A percentile compares a stretch with the other conserved stretches of the same genome.
Evolutionary conservation across 1,284 basidiomycete species (phyloP).

Genomic region (Pascua sp.): DNA sequence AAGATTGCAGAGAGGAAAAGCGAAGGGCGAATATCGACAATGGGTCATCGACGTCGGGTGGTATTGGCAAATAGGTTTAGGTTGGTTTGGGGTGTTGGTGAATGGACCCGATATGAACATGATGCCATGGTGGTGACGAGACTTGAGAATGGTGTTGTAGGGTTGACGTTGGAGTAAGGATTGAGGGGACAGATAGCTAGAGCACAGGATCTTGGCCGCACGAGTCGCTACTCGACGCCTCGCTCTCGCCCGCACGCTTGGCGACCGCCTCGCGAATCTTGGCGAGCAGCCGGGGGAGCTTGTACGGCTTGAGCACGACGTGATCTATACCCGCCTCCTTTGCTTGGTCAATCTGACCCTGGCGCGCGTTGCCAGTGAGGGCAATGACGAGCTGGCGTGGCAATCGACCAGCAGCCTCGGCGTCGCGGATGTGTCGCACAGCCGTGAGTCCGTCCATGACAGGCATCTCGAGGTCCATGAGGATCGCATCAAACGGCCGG

Average conservation of each 20-base stretch:
- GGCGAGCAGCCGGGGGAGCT: constrained; percentile 32
- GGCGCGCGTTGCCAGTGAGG: constrained; percentile 42
- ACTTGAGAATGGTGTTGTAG: too few species aligned
- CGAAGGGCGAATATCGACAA: too few species aligned
- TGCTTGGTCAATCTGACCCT: constrained; percentile 39
- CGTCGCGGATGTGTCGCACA: constrained; percentile 30
- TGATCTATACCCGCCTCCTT: constrained; percentile 28
- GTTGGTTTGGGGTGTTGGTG: too few species aligned
- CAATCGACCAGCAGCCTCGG: constrained; percentile 28
- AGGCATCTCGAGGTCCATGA: constrained; percentile 39
- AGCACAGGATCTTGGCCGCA: too few species aligned
- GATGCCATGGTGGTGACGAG: too few species aligned
- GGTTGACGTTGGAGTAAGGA: too few species aligned
- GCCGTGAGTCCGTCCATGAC: constrained; percentile 48
- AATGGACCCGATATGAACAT: too few species aligned
- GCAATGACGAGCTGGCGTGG: constrained; percentile 40
- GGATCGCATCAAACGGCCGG: constrained; percentile 20
- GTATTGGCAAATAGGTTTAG: too few species aligned
- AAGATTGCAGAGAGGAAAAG: too few species aligned
- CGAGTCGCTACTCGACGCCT: not conserved
- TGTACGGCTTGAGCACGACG: constrained; percentile 29
- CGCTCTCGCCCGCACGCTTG: not conserved
- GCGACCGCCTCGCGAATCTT: constrained; percentile 23
- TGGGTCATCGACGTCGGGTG: too few species aligned
- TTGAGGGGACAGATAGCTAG: too few species aligned